These are phyloP conservation scores for Salix dunnii DNA, from an alignment of 345 rosid species.

Conservation along the genomic window DNA sequence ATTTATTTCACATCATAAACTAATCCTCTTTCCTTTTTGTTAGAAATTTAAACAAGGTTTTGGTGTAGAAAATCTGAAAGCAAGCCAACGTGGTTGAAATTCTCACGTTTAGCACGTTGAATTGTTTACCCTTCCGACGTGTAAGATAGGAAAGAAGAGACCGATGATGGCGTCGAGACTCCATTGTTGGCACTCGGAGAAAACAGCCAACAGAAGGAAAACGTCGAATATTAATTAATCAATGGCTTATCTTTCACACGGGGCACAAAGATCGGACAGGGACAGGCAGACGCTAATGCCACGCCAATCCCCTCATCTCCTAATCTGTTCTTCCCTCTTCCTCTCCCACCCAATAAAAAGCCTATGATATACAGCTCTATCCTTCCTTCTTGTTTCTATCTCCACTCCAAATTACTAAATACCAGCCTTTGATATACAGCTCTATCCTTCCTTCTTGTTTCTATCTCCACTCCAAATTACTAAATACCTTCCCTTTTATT, in stretches of 20 bases:
- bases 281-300: conserved; percentile 34
- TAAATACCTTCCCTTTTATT: neutral
- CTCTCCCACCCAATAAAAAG: neutral
- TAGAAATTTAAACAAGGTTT: no score
- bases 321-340: neutral
- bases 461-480: neutral
- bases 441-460: neutral
- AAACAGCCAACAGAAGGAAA: conserved; percentile 18
- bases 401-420: neutral
- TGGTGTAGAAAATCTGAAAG: no score
- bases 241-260: conserved; percentile 7
- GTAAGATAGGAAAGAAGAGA: neutral
- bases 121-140: neutral
- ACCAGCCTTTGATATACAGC: neutral
- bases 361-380: neutral
- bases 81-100: neutral
- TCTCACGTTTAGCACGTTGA: neutral
- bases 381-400: neutral
- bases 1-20: no score
- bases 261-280: conserved; percentile 15
- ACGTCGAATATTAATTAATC: neutral
- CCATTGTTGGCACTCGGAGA: neutral
- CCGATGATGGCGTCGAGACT: neutral
- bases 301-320: conserved; percentile 45
- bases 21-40: no score